Conservation (phyloP, 805 yeast genomes). For the Clavispora vitiphila region DNA sequence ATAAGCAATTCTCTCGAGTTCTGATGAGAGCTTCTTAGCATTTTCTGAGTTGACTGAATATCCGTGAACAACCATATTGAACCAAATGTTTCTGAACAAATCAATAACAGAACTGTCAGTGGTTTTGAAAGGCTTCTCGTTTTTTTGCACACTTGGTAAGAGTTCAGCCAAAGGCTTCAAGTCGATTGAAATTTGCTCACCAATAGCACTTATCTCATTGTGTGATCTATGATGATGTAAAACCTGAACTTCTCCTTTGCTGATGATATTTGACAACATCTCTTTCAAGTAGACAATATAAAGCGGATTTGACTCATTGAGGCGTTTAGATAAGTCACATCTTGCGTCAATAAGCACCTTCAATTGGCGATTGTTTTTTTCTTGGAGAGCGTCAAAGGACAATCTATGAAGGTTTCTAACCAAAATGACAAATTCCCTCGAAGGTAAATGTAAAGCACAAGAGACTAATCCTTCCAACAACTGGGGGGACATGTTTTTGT, state of each 20-base stretch:
- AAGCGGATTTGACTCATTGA: conserved; percentile 40
- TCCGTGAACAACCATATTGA: conserved; percentile 89
- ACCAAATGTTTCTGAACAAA: conserved; percentile 87
- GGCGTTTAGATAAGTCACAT: conserved; percentile 35
- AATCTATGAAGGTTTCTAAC: conserved; percentile 52
- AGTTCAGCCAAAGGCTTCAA: conserved; percentile 72
- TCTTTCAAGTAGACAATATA: conserved; percentile 59
- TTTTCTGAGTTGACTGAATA: conserved; percentile 58
- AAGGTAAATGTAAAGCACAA: conserved; percentile 57
- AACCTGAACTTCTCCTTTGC: conserved; percentile 73
- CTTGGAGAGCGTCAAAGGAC: conserved; percentile 39
- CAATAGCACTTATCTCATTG: conserved; percentile 64
- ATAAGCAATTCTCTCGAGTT: conserved; percentile 70
- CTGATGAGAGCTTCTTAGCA: conserved; percentile 40
- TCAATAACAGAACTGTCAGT: conserved; percentile 47
- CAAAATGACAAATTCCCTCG: conserved; percentile 63
- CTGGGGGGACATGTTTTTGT: conserved; percentile 48
- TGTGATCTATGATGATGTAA: conserved; percentile 79
- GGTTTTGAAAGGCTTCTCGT: conserved; percentile 38
- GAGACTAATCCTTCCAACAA: conserved; percentile 59
- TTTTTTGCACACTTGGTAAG: conserved; percentile 50
- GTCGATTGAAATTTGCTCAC: conserved; percentile 57
- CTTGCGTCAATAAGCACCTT: conserved; percentile 48
- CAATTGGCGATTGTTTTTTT: conserved; percentile 33
- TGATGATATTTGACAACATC: conserved; percentile 58